phyloP scores from a whole-genome alignment of 2,329 filamentous ascomycete species.

The Gaeumannomyces sp. region DNA sequence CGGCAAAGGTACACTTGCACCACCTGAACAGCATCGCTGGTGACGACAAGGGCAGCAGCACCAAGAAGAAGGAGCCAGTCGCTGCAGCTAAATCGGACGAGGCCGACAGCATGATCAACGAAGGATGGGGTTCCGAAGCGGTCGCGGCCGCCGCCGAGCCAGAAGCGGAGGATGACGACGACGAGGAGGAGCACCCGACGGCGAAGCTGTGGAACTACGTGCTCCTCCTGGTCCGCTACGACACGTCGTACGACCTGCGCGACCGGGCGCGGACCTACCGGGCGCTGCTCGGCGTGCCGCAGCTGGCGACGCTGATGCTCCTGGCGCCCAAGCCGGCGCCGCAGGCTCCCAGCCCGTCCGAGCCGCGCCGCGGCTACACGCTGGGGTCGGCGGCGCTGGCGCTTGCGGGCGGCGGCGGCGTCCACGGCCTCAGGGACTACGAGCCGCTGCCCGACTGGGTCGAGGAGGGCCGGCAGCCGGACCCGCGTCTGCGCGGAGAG shows the following conservation, averaged over 20 bases:
- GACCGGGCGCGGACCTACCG: constrained; percentile 87
- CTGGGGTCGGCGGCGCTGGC: constrained; percentile 84
- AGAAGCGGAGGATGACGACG: constrained; percentile 20
- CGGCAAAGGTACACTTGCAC: constrained; percentile 94
- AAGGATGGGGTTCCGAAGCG: constrained; percentile 3
- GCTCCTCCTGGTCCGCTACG: constrained; percentile 80
- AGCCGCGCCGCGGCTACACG: constrained; percentile 68
- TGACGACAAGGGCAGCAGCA: background rate
- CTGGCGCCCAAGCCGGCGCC: constrained; percentile 92
- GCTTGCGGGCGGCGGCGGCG: constrained; percentile 66
- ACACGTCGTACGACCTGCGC: constrained; percentile 89
- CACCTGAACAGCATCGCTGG: constrained; percentile 53
- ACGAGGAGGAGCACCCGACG: constrained; percentile 56
- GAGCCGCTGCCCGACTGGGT: constrained; percentile 81
- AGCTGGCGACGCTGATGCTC: constrained; percentile 84
- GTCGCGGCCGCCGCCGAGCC: constrained; percentile 19
- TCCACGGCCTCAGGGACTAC: constrained; percentile 73
- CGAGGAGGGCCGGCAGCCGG: constrained; percentile 69
- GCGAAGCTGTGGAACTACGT: constrained; percentile 78
- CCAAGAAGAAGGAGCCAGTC: background rate
- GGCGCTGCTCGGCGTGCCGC: constrained; percentile 72
- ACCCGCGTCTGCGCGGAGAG: constrained; percentile 58
- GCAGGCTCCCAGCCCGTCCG: constrained; percentile 82
- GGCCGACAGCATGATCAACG: background rate
- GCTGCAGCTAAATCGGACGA: background rate